These are phyloP conservation scores for Purshia tridentata DNA, from an alignment of 306 rosid species.

Conservation along the genomic window DNA sequence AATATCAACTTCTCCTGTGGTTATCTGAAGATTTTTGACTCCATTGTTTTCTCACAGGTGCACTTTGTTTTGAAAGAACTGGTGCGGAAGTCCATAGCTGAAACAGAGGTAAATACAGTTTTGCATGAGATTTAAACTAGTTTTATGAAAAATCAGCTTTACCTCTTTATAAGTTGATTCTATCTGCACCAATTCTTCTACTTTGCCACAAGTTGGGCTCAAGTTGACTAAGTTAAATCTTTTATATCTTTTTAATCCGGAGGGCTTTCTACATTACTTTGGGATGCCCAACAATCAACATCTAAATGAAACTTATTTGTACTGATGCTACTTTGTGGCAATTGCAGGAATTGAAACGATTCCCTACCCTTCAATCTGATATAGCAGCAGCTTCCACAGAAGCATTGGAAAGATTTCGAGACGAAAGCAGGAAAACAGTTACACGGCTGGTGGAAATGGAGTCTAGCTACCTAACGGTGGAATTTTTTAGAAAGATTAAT, in stretches of 20 bases:
- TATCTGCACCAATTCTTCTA: background rate
- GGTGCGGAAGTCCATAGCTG: conserved; percentile 90
- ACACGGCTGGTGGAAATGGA: conserved; percentile 95
- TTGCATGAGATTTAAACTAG: background rate
- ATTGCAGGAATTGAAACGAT: conserved; percentile 88
- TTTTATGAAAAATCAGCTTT: background rate
- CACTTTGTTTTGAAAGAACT: conserved; percentile 94
- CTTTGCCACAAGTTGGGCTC: background rate
- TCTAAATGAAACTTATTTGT: background rate
- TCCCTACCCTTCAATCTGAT: conserved; percentile 83
- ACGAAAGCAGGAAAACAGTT: conserved; percentile 86
- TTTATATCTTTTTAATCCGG: background rate
- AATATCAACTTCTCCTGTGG: background rate
- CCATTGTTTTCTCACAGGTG: conserved; percentile 50
- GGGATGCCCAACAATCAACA: background rate
- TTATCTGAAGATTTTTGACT: conserved; percentile 17
- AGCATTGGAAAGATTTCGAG: conserved; percentile 86
- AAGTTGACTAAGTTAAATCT: background rate
- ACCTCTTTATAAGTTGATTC: background rate
- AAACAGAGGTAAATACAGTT: conserved; percentile 65
- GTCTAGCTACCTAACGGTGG: conserved; percentile 90
- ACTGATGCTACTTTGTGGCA: conserved; percentile 18
- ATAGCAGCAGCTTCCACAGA: conserved; percentile 86
- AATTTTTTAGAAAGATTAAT: conserved; percentile 84
- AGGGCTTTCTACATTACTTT: background rate